Conservation (phyloP, 2,329 filamentous ascomycete species). For the Claviceps sp. region DNA sequence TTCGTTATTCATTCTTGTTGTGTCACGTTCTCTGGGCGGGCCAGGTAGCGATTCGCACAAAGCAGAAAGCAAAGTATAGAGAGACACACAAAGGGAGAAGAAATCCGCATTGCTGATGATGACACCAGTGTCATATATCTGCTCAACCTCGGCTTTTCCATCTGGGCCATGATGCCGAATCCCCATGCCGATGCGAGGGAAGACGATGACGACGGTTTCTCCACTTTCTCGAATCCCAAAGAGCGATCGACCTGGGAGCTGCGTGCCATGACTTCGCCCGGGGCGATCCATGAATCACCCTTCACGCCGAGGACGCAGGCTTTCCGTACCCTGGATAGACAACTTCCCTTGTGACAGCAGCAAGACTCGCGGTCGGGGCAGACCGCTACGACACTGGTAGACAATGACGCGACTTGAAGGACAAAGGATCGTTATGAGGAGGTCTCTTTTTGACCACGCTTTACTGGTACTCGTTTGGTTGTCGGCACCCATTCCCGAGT, state of each 20-base stretch:
- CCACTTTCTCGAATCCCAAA: conserved; percentile 19
- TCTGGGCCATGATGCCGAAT: conserved; percentile 46
- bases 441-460: background rate
- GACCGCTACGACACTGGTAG: background rate
- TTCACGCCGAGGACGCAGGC: conserved; percentile 56
- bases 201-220: conserved; percentile 30
- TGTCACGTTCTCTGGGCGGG: background rate
- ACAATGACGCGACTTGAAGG: background rate
- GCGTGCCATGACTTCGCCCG: conserved; percentile 32
- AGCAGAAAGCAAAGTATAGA: no score
- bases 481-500: background rate
- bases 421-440: background rate
- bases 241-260: conserved; percentile 43
- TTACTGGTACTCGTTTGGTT: background rate
- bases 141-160: conserved; percentile 41
- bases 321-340: conserved; percentile 49
- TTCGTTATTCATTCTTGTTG: background rate
- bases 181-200: conserved; percentile 34
- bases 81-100: no score
- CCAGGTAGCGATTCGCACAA: background rate
- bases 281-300: conserved; percentile 22
- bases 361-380: conserved; percentile 5
- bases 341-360: conserved; percentile 35
- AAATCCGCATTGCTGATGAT: background rate
- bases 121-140: conserved; percentile 42